These are phyloP conservation scores for Lepidium africanum DNA, from an alignment of 345 rosid species.

Conservation along the genomic window DNA sequence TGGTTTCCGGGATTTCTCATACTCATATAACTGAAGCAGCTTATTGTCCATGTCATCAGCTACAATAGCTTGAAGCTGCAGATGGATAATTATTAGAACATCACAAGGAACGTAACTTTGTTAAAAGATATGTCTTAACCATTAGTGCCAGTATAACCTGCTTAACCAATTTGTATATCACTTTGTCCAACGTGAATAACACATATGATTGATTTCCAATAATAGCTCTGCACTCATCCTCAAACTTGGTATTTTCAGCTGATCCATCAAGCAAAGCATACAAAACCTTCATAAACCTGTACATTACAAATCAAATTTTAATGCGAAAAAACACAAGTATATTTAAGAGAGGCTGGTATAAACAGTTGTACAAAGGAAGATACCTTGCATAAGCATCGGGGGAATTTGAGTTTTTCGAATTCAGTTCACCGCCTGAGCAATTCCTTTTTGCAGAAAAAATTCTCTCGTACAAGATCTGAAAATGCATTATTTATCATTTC, in stretches of 20 bases:
- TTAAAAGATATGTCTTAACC: background rate
- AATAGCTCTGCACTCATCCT: slow-evolving; percentile 95
- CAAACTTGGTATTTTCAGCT: slow-evolving; percentile 77
- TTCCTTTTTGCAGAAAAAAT: slow-evolving; percentile 67
- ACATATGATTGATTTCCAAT: slow-evolving; percentile 91
- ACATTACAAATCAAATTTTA: background rate
- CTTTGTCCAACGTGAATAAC: slow-evolving; percentile 85
- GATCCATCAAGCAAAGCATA: slow-evolving; percentile 92
- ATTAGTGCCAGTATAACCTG: slow-evolving; percentile 44
- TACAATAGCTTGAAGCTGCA: slow-evolving; percentile 87
- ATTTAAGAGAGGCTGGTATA: background rate
- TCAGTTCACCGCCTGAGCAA: slow-evolving; percentile 43
- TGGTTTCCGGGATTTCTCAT: slow-evolving; percentile 65
- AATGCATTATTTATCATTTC: background rate
- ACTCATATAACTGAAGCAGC: slow-evolving; percentile 78
- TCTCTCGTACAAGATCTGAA: slow-evolving; percentile 77
- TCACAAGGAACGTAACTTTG: background rate
- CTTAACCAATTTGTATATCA: slow-evolving; percentile 84
- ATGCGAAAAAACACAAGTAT: background rate
- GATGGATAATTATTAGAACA: slow-evolving; percentile 2
- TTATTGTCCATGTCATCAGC: slow-evolving; percentile 85
- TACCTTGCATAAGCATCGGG: slow-evolving; percentile 74
- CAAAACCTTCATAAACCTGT: slow-evolving; percentile 66
- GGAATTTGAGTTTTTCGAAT: slow-evolving; percentile 38
- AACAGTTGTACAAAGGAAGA: background rate